Evolutionary conservation across 1,284 basidiomycete species (phyloP), one percentile per base, ranked within the genome.

Genomic region (Phellinidium pouzarii): DNA sequence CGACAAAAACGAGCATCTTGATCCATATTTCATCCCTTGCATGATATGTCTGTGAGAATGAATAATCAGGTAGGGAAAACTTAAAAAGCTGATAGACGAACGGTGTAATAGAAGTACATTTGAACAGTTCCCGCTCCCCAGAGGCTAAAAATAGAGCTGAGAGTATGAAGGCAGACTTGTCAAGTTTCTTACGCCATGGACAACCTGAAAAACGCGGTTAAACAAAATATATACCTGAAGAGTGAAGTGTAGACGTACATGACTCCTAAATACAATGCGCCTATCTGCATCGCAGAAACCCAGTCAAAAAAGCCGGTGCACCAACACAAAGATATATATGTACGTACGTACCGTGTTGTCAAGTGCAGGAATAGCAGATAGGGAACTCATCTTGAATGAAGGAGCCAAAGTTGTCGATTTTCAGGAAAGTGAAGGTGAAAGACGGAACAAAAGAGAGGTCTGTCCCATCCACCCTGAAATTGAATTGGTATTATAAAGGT

Each of bases 51-150:
- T 50, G 40, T 25, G 14, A 25, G 17, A 1, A 17, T 19, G 9
- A 8, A 23, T 17, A 40, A 7, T 12, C 34, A 34, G 4, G 38
- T 1, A 29, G 14, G n/a, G 11, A 20, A 1, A 44, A 26, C 14
- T 20, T 12, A 22, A 22, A 14, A 37, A 9, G 36, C 3, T 46
- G 8, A 14, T 3, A 40, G 49, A 44, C 49, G n/a, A 4, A 50
- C 49, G 19, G 43, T 34, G 25, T 29, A 50, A 25, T 50, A 50
- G 20, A 29, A 50, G 20, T 50, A 50, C 49, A 50, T 29, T n/a
- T 50, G 49, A 7, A 50, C 49, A 22, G 40, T 43, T 26, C 49
- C 49, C 7, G 49, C 49, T 3, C 49, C 49, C 49, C 49, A 50
- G 4, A 50, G 27, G 23, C 49, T 50, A 29, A 2, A 34, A 11